Conservation (phyloP, 345 rosid species). For the Orychophragmus violaceus region DNA sequence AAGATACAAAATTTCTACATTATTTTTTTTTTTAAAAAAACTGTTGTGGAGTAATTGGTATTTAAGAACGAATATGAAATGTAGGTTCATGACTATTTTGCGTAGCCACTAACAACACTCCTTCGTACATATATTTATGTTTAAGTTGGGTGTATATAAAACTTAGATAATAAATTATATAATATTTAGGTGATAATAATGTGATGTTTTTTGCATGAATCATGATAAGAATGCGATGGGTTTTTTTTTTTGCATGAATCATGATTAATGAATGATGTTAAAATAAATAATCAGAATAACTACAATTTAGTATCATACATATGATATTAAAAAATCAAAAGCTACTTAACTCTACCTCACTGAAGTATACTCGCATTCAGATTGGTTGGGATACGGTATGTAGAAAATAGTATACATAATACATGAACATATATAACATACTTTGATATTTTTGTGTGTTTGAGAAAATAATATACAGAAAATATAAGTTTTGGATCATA, state of each 20-base stretch:
- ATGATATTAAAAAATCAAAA: background rate
- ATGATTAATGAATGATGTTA: constrained; percentile 4
- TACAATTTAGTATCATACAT: background rate
- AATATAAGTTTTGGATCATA: too few relatives aligned
- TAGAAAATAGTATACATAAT: too few relatives aligned
- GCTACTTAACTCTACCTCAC: background rate
- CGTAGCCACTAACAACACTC: background rate
- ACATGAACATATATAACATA: background rate
- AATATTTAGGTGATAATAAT: constrained; percentile 13
- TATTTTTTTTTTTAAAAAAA: background rate
- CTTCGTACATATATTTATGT: background rate
- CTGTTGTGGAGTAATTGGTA: background rate
- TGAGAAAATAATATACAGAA: too few relatives aligned
- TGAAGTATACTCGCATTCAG: background rate
- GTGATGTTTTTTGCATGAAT: too few relatives aligned
- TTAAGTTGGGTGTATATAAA: background rate
- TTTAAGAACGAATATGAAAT: constrained; percentile 10
- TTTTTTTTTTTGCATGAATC: constrained; percentile 29
- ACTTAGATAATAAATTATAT: background rate
- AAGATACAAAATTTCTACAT: too few relatives aligned
- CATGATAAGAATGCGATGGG: constrained; percentile 13
- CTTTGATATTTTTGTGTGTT: background rate
- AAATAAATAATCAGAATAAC: background rate
- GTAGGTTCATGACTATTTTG: constrained; percentile 14
- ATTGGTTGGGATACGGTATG: background rate